phyloP scores from a whole-genome alignment of 352 stramenopile species.

The Pythium graminicola region DNA sequence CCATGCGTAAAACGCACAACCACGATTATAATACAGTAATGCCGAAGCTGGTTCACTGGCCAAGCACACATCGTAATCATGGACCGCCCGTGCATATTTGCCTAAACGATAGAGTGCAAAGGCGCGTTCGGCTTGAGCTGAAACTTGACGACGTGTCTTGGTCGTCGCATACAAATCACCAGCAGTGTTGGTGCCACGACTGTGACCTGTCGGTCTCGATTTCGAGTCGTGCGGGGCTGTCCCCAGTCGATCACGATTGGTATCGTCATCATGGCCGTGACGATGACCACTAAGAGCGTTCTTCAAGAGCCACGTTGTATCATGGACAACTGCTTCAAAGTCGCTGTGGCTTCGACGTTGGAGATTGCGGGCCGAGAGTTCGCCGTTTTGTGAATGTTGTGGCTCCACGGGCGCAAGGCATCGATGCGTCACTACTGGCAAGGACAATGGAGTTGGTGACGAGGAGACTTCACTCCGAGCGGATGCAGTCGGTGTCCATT shows the following conservation, averaged over 20 bases:
- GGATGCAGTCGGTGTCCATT: background rate
- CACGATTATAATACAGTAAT: slow-evolving; percentile 51
- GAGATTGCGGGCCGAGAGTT: slow-evolving; percentile 26
- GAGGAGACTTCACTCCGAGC: slow-evolving; percentile 2
- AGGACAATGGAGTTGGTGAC: background rate
- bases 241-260: no score
- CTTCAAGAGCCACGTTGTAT: slow-evolving; percentile 30
- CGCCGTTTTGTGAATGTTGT: slow-evolving; percentile 18
- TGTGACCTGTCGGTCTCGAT: background rate
- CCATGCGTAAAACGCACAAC: slow-evolving; percentile 51
- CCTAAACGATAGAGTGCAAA: slow-evolving; percentile 54
- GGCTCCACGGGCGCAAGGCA: slow-evolving; percentile 19
- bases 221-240: no score
- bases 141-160: slow-evolving; percentile 33
- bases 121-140: slow-evolving; percentile 41
- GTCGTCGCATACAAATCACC: slow-evolving; percentile 6
- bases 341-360: slow-evolving; percentile 15
- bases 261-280: background rate
- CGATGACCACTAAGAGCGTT: slow-evolving; percentile 18
- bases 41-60: slow-evolving; percentile 33
- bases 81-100: slow-evolving; percentile 36
- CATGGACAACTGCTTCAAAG: slow-evolving; percentile 25
- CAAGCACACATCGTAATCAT: slow-evolving; percentile 51
- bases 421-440: background rate
- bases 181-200: background rate